Conservation (phyloP, 768 basidiomycete species). For the Coprinopsis sp. region DNA sequence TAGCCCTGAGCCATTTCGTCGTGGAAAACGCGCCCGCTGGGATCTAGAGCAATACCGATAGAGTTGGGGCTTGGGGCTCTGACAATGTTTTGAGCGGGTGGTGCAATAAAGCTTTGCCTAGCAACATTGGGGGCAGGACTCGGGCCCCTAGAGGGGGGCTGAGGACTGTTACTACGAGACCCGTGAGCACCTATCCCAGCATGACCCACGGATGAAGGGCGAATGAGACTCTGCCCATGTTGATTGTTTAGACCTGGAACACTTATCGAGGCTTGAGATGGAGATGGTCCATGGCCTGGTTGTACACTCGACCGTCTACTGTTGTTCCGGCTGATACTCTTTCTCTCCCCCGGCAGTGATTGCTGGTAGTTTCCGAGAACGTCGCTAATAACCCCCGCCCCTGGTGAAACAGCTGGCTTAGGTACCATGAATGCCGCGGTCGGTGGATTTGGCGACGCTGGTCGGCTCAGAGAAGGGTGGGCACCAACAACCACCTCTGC, state of each 20-base stretch:
- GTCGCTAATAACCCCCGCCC: constrained; percentile 61
- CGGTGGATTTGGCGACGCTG: constrained; percentile 69
- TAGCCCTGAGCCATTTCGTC: constrained; percentile 72
- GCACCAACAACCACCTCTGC: constrained; percentile 77
- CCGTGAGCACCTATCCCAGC: constrained; percentile 76
- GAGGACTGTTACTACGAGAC: constrained; percentile 57
- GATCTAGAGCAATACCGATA: constrained; percentile 81
- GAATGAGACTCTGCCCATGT: constrained; percentile 38
- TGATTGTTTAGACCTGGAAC: constrained; percentile 24
- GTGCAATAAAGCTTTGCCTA: constrained; percentile 38
- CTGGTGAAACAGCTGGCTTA: constrained; percentile 39
- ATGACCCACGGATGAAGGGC: constrained; percentile 65
- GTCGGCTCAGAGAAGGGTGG: constrained; percentile 67
- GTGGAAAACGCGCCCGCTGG: constrained; percentile 72
- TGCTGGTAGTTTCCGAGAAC: constrained; percentile 76
- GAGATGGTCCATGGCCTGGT: constrained; percentile 16
- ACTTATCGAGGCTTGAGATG: constrained; percentile 16
- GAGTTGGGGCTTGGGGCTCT: constrained; percentile 71
- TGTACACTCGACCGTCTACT: constrained; percentile 38
- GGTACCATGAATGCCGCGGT: constrained; percentile 71
- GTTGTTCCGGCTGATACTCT: constrained; percentile 50
- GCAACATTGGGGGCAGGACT: constrained; percentile 44
- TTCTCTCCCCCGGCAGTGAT: constrained; percentile 81
- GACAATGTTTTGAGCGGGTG: constrained; percentile 31
- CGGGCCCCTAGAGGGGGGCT: constrained; percentile 49